phyloP scores from a whole-genome alignment of 768 basidiomycete genomes.

The Panus rudis region DNA sequence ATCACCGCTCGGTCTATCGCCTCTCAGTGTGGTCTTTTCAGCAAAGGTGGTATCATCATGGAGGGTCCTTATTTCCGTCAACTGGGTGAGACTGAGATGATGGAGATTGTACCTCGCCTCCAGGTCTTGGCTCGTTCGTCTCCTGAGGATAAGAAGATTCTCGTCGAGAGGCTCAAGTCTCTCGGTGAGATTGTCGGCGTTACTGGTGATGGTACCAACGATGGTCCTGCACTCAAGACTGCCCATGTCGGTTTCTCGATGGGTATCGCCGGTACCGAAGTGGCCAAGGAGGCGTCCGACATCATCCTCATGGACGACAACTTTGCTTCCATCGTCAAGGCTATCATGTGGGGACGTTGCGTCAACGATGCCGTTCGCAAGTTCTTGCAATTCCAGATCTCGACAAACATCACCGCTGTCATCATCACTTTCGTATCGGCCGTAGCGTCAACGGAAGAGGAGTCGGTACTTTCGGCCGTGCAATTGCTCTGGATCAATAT shows the following conservation, averaged over 20 bases:
- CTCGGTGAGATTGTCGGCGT: conserved; percentile 92
- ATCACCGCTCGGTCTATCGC: conserved; percentile 96
- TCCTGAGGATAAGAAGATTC: conserved; percentile 91
- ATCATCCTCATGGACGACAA: conserved; percentile 99
- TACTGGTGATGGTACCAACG: conserved; percentile 97
- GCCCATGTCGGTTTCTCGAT: conserved; percentile 97
- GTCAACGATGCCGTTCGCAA: conserved; percentile 98
- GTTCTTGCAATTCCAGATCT: conserved; percentile 94
- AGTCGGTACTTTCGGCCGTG: conserved; percentile 89
- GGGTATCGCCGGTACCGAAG: conserved; percentile 95
- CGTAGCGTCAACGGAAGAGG: conserved; percentile 67
- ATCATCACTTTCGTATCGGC: conserved; percentile 89
- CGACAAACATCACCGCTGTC: conserved; percentile 93
- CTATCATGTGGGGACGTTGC: conserved; percentile 98
- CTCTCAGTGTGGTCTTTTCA: conserved; percentile 92
- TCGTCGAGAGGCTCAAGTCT: conserved; percentile 81
- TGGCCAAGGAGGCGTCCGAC: conserved; percentile 98
- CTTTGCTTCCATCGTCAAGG: conserved; percentile 92
- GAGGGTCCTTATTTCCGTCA: conserved; percentile 92
- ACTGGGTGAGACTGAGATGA: conserved; percentile 59
- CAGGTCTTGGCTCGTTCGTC: conserved; percentile 97
- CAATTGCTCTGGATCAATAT: conserved; percentile 99
- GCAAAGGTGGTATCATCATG: conserved; percentile 92
- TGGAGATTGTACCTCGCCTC: conserved; percentile 82
- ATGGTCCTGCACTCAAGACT: conserved; percentile 92